Base-by-base conservation (phyloP, 2,329 filamentous ascomycete genomes). In the Pseudogymnoascus sp. region DNA sequence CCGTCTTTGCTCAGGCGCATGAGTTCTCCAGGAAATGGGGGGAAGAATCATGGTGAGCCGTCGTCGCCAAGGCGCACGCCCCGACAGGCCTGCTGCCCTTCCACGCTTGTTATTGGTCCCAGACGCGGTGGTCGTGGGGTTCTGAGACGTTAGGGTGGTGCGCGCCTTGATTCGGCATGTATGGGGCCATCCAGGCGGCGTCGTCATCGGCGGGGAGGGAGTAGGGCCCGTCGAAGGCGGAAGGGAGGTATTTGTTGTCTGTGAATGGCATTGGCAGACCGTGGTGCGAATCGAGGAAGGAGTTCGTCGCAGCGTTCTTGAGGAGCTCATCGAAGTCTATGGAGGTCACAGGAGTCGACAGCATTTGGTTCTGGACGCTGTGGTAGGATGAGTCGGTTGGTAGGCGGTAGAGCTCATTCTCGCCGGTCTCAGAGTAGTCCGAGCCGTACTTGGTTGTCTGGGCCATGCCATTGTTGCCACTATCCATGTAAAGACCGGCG, bases 261-360 rank as follows among this genome's bases (percentile, higher is more conserved):
- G 67, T 63, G 11, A 59, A 62, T 31, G 61, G 60, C 10, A 61
- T 64, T 10, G 67, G 62, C 10, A 71, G 60, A 21, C 67, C 63
- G 35, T 69, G 61, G 26, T 65, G 66, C 13, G 60, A 44, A 36
- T 39, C 50, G 7, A 58, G 26, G 44, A 63, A 68, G 8, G 59
- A 57, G 33, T 64, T 58, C 11, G 66, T 61, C 13, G 65, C 64
- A 8, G 64, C 62, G 31, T 62, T 67, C 67, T 81, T 80, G 67
- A 81, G 78, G 68, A 84, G 83, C 62, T 80, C 80, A 63, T 83
- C 79, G 65, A 83, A 80, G 67, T 84, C 82, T 62, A 84, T 76
- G 66, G 73, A 75, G 58, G 75, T 76, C 57, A 84, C 68, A 61
- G 82, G 80, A 63, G 74, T 74, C 58, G 78, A 73, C 36, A 82